phyloP scores from a whole-genome alignment of 1,284 basidiomycete species.

The Takashimella tepidaria region DNA sequence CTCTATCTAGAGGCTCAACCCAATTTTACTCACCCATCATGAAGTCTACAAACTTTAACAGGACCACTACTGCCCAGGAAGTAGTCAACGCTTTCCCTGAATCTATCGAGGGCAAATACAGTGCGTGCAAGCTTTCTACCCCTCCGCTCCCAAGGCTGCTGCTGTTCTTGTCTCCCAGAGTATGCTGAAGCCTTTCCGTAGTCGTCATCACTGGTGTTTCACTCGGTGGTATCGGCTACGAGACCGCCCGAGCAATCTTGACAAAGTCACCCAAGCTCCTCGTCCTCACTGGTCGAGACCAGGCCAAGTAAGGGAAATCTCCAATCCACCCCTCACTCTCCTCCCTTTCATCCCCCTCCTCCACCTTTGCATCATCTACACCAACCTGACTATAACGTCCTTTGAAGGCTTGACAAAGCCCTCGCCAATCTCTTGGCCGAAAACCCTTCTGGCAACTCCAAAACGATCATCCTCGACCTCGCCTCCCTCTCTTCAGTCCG shows the following conservation, averaged over 20 bases:
- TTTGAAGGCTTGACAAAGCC: slow-evolving; percentile 13
- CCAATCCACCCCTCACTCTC: not conserved
- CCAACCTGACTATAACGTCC: not conserved
- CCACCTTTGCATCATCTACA: too few species aligned
- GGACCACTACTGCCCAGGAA: slow-evolving; percentile 10
- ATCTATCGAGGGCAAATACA: slow-evolving; percentile 7
- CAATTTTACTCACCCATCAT: too few species aligned
- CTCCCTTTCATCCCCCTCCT: too few species aligned
- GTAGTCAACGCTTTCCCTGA: slow-evolving; percentile 6
- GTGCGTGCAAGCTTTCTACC: slow-evolving; percentile 2
- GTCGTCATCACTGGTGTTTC: slow-evolving; percentile 20
- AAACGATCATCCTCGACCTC: slow-evolving; percentile 13
- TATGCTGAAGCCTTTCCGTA: not conserved
- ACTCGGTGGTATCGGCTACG: slow-evolving; percentile 17
- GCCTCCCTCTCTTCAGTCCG: slow-evolving; percentile 7
- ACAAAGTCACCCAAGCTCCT: slow-evolving; percentile 15
- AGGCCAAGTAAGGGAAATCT: slow-evolving; percentile 10
- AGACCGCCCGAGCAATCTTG: slow-evolving; percentile 17
- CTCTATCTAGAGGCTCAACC: too few species aligned
- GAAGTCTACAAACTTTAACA: slow-evolving; percentile 1
- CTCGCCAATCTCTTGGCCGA: slow-evolving; percentile 7
- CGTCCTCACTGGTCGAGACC: slow-evolving; percentile 16
- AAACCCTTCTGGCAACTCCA: slow-evolving; percentile 4
- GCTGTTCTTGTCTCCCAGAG: too few species aligned
- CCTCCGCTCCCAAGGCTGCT: too few species aligned